Conservation (phyloP, 106 monocot genomes). For the Dioscorea dumetorum region DNA sequence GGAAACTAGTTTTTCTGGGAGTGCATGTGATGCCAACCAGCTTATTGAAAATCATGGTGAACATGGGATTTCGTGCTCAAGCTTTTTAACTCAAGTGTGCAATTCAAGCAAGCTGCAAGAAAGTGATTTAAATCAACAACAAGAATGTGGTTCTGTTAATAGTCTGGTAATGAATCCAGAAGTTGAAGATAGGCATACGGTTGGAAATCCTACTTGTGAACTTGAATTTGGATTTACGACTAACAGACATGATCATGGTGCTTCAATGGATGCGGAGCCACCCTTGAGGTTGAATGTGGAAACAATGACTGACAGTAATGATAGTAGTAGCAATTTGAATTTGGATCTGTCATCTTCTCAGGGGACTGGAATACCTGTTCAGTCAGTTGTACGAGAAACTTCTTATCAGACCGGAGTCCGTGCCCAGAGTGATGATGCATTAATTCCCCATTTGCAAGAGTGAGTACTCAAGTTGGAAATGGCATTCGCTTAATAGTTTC, state of each 20-base stretch:
- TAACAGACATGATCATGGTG: background rate
- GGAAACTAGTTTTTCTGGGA: background rate
- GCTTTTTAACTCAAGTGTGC: background rate
- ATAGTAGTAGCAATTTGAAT: no score
- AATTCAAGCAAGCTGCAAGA: background rate
- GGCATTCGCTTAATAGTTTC: background rate
- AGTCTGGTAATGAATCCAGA: background rate
- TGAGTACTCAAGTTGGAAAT: slow-evolving; percentile 9
- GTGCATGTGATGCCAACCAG: background rate
- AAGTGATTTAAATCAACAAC: slow-evolving; percentile 10
- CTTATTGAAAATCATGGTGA: background rate
- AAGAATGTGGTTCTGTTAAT: background rate
- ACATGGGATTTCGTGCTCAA: background rate
- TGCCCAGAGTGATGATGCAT: slow-evolving; percentile 9
- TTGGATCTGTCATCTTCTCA: background rate
- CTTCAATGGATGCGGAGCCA: slow-evolving; percentile 13
- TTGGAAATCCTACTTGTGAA: background rate
- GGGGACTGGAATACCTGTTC: background rate
- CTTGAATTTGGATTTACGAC: slow-evolving; percentile 5
- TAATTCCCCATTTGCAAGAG: slow-evolving; percentile 1
- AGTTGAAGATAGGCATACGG: background rate
- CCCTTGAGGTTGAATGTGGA: slow-evolving; percentile 4
- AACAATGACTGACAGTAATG: background rate
- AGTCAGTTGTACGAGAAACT: background rate
- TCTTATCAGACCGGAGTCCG: background rate